Evolutionary conservation across 164 flowering plant genomes (phyloP).

Genomic region (Nelumbo lutea): DNA sequence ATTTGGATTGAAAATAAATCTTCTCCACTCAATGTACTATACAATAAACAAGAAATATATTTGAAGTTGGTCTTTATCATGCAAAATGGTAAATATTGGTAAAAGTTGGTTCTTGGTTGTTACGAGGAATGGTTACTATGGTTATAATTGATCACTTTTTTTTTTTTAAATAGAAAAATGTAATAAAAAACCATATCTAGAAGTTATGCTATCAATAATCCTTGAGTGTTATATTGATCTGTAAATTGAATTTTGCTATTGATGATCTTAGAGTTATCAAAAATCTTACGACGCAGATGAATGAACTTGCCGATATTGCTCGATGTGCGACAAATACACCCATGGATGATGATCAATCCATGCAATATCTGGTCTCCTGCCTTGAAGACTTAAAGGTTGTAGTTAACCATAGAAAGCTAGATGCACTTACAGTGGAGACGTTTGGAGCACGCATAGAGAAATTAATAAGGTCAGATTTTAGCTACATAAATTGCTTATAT

Average conservation of each 20-base stretch:
- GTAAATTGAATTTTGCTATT: constrained; percentile 1
- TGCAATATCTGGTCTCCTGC: constrained; percentile 62
- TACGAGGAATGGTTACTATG: no score
- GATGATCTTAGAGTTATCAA: neutral
- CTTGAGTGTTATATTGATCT: no score
- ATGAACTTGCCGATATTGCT: constrained; percentile 95
- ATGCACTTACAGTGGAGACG: constrained; percentile 93
- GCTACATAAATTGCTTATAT: constrained; percentile 2
- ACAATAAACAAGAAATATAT: no score
- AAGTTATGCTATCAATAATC: no score
- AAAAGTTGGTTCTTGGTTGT: no score
- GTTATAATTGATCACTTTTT: no score
- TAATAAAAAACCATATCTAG: no score
- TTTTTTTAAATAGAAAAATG: no score
- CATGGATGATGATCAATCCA: constrained; percentile 63
- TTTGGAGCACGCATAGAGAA: constrained; percentile 96
- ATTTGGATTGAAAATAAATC: no score
- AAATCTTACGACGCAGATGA: constrained; percentile 55
- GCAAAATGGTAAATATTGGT: no score
- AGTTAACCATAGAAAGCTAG: constrained; percentile 65
- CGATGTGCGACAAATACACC: constrained; percentile 79
- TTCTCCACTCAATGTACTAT: no score
- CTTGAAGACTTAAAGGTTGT: constrained; percentile 81
- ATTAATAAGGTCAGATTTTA: constrained; percentile 61
- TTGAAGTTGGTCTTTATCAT: no score